phyloP scores from a whole-genome alignment of 83 land plant species.

The Picea abies region DNA sequence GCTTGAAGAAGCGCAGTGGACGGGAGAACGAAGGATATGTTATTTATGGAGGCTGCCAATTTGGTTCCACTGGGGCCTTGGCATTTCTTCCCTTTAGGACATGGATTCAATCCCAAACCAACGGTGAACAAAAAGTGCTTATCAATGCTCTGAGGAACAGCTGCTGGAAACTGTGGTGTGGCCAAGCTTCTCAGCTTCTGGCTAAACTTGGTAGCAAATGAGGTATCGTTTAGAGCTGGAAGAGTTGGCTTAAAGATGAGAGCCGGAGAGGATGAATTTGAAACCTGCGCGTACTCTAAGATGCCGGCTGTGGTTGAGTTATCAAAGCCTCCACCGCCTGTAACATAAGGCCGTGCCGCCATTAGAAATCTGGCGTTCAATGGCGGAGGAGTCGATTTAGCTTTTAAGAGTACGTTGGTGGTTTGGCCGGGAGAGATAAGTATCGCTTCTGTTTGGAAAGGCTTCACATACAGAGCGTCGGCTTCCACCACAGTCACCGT shows the following conservation, averaged over 20 bases:
- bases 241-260: slow-evolving; percentile 12
- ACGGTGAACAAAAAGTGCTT: slow-evolving; percentile 57
- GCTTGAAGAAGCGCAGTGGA: slow-evolving; percentile 30
- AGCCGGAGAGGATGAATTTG: not conserved
- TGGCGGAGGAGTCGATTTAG: slow-evolving; percentile 19
- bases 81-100: slow-evolving; percentile 37
- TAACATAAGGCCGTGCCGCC: slow-evolving; percentile 29
- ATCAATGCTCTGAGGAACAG: slow-evolving; percentile 30
- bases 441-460: too few relatives aligned
- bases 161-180: slow-evolving; percentile 29
- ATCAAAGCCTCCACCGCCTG: slow-evolving; percentile 31
- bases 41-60: slow-evolving; percentile 51
- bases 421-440: too few relatives aligned
- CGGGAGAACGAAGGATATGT: slow-evolving; percentile 55
- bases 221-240: too few relatives aligned
- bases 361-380: slow-evolving; percentile 27
- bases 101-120: slow-evolving; percentile 55
- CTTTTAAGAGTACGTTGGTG: slow-evolving; percentile 33
- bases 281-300: not conserved
- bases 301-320: slow-evolving; percentile 23
- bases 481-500: too few relatives aligned
- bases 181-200: slow-evolving; percentile 40
- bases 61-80: slow-evolving; percentile 46
- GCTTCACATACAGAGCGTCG: too few relatives aligned
- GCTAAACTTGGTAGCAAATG: slow-evolving; percentile 23